These are phyloP conservation scores for Populus hybrid DNA, from an alignment of 441 rosid genomes.

Conservation along the genomic window DNA sequence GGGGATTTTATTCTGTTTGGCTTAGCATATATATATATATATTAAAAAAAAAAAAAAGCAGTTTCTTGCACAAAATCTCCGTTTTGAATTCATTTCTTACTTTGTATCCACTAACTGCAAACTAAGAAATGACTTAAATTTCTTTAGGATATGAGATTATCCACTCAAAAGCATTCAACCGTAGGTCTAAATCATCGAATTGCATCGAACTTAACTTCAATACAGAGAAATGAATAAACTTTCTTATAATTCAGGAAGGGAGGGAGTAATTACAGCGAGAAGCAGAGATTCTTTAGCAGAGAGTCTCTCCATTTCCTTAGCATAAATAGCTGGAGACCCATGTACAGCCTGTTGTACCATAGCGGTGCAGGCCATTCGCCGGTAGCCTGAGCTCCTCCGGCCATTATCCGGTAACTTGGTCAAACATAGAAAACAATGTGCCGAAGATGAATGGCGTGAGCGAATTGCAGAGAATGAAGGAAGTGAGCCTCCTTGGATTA, in stretches of 20 bases:
- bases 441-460: slow-evolving; percentile 23
- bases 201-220: background rate
- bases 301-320: slow-evolving; percentile 92
- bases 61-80: background rate
- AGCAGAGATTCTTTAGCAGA: slow-evolving; percentile 92
- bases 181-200: background rate
- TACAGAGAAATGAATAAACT: background rate
- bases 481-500: slow-evolving; percentile 31
- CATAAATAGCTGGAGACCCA: slow-evolving; percentile 71
- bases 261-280: slow-evolving; percentile 59
- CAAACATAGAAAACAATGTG: slow-evolving; percentile 8
- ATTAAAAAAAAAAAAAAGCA: no score
- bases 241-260: background rate
- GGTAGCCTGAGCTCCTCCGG: slow-evolving; percentile 23
- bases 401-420: slow-evolving; percentile 24
- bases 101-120: no score
- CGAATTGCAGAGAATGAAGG: slow-evolving; percentile 36
- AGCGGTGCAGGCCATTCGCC: slow-evolving; percentile 32
- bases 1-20: background rate
- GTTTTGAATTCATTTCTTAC: no score
- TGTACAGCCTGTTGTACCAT: slow-evolving; percentile 69
- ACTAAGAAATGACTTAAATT: background rate
- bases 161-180: background rate
- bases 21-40: no score
- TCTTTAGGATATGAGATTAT: background rate